Base-by-base conservation (phyloP, 129 eudicot species). In the Solidago caesia region DNA sequence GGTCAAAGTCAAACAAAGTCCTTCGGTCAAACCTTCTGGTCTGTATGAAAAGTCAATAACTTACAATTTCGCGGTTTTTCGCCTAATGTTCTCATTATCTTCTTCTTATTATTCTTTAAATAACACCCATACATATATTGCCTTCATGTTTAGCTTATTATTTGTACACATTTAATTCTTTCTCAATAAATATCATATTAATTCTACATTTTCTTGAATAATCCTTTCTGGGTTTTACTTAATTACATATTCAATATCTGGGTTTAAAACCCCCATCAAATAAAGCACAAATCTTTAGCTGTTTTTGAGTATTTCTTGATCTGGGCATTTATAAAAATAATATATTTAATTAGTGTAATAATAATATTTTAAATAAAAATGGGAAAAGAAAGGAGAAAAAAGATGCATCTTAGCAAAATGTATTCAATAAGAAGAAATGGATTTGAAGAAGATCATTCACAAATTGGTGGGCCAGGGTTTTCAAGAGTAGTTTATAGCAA, bases 391-490 rank as follows among this genome's bases (percentile, higher is more conserved):
- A 68, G 75, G 64, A 80, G 66, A 62, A 86, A 82, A 41, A 74
- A 74, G 71, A 71, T 79, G 77, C 84, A 67, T 48, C 70, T 82
- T 4, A 77, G 90, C 64, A 82, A 69, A 70, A 48, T 80, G 66
- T 73, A 73, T 29, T 68, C 75, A 57, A 13, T 49, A 56, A 43
- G 80, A 68, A 74, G 71, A 64, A 55, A 27, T 55, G 80, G 52
- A 6, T 80, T 77, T 33, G 73, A 63, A n/a, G 80, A 76, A 7
- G 83, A 82, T 47, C 87, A 79, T 61, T 76, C 85, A 7, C 83
- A 73, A 9, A 80, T 83, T 70, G 90, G 90, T 66, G 85, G 86
- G 4, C 85, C 91, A 8, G 91, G 96, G 41, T 86, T 79, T 59
- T 86, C 91, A 7, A 83, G 96, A 79, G 71, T 82, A 25, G 84